phyloP scores from a whole-genome alignment of 176 grass and related monocot species.

The Stipa capillata region DNA sequence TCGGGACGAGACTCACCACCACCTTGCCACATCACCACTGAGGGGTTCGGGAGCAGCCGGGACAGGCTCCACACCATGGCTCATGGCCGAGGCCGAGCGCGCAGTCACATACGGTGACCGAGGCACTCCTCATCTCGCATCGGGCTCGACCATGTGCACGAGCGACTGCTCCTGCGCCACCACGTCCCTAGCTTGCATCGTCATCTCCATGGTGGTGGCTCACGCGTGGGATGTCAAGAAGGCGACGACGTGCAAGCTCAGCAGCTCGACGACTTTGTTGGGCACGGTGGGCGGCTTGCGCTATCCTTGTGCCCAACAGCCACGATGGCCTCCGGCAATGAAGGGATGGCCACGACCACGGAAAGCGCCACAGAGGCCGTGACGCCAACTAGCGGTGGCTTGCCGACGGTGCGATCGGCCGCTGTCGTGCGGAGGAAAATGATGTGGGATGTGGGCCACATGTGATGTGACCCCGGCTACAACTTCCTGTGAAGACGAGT shows the following conservation, averaged over 20 bases:
- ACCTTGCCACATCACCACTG: too few species aligned
- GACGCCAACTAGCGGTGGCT: conserved; percentile 41
- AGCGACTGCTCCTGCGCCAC: conserved; percentile 22
- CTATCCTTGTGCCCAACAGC: conserved; percentile 31
- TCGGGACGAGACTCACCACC: too few species aligned
- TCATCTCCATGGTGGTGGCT: not conserved
- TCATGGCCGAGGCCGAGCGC: too few species aligned
- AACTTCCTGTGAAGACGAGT: too few species aligned
- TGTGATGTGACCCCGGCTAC: not conserved
- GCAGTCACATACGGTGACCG: too few species aligned
- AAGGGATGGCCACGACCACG: conserved; percentile 30
- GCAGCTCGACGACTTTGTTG: too few species aligned
- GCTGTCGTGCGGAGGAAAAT: conserved; percentile 27
- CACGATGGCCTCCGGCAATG: conserved; percentile 38
- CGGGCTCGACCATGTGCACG: conserved; percentile 39
- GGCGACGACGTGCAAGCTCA: conserved; percentile 38
- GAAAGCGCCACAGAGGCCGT: conserved; percentile 33
- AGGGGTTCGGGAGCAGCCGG: too few species aligned
- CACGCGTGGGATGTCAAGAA: conserved; percentile 23
- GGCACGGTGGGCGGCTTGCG: too few species aligned
- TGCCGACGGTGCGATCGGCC: conserved; percentile 48
- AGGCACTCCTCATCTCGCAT: conserved; percentile 22
- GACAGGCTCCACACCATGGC: too few species aligned
- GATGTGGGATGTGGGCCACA: conserved; percentile 20
- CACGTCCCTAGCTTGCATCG: conserved; percentile 37